These are phyloP conservation scores for Plenodomus lindquistii DNA, from an alignment of 2,329 filamentous ascomycete species.

Conservation along the genomic window DNA sequence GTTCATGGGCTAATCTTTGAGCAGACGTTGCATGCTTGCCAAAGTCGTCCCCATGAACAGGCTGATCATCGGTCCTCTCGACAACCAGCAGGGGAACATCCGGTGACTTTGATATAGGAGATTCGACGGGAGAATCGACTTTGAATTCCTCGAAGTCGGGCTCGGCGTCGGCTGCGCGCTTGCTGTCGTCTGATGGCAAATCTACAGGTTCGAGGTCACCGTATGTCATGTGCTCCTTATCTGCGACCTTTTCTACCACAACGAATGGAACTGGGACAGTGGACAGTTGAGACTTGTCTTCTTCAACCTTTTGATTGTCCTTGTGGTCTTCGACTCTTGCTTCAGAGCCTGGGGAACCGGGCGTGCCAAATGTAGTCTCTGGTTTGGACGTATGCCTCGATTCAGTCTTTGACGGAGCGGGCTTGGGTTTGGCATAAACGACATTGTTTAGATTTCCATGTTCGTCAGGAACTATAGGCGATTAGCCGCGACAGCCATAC, in stretches of 20 bases:
- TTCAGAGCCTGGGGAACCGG: neutral
- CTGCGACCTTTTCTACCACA: slow-evolving; percentile 26
- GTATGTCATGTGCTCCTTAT: slow-evolving; percentile 20
- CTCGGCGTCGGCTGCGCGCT: slow-evolving; percentile 27
- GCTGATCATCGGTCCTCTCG: slow-evolving; percentile 42
- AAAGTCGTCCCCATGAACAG: slow-evolving; percentile 43
- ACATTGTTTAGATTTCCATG: slow-evolving; percentile 60
- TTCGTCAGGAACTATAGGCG: slow-evolving; percentile 53
- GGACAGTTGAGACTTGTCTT: slow-evolving; percentile 2
- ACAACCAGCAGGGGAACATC: slow-evolving; percentile 35
- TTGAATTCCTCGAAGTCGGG: slow-evolving; percentile 22
- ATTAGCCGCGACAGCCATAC: slow-evolving; percentile 16
- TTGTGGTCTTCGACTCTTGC: slow-evolving; percentile 15
- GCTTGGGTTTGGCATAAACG: slow-evolving; percentile 39
- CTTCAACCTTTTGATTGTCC: slow-evolving; percentile 18
- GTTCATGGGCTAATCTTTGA: slow-evolving; percentile 41
- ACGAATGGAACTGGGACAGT: slow-evolving; percentile 22
- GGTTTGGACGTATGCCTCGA: slow-evolving; percentile 1
- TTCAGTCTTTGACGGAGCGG: neutral
- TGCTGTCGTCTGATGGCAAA: slow-evolving; percentile 15
- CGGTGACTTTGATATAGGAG: slow-evolving; percentile 9
- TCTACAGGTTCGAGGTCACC: slow-evolving; percentile 13
- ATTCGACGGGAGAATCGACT: slow-evolving; percentile 14
- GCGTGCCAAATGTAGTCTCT: neutral
- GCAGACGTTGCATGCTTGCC: slow-evolving; percentile 35